These are phyloP conservation scores for Penicillium cataractarum DNA, from an alignment of 495 filamentous ascomycete genomes.

Conservation along the genomic window DNA sequence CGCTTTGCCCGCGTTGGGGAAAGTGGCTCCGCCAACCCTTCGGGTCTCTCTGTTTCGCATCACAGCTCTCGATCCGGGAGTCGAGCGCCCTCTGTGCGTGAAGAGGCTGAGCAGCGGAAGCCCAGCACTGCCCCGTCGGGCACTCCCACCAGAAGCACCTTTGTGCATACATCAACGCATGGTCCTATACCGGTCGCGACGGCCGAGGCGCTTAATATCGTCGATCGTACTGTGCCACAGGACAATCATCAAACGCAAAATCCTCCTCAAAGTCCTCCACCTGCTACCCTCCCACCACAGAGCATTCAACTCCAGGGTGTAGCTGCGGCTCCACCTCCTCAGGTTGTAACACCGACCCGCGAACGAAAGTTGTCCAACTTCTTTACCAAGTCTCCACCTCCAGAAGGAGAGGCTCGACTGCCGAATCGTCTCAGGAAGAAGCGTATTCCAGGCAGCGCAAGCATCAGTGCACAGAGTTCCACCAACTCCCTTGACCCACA, in stretches of 20 bases:
- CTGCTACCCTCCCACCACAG: background rate
- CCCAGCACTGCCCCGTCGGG: conserved; percentile 7
- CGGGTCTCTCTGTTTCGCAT: conserved; percentile 37
- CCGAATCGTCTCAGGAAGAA: conserved; percentile 89
- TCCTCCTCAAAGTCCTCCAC: background rate
- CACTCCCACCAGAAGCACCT: conserved; percentile 24
- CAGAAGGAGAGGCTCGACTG: conserved; percentile 55
- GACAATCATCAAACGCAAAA: conserved; percentile 35
- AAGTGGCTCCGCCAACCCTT: conserved; percentile 32
- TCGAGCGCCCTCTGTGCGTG: conserved; percentile 37
- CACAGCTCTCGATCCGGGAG: conserved; percentile 41
- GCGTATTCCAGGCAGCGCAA: conserved; percentile 69
- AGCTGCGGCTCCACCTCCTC: conserved; percentile 39
- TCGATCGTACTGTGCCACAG: conserved; percentile 49
- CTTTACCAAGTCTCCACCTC: conserved; percentile 67
- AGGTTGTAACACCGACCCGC: conserved; percentile 63
- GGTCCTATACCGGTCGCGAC: conserved; percentile 34
- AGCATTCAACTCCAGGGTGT: background rate
- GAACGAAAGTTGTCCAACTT: conserved; percentile 70
- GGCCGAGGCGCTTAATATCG: conserved; percentile 25
- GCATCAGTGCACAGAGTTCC: conserved; percentile 85
- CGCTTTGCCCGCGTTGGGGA: conserved; percentile 53
- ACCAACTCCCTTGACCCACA: conserved; percentile 63
- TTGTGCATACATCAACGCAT: conserved; percentile 43
- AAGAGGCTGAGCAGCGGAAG: conserved; percentile 20